A percentile compares a stretch with the other conserved stretches of the same genome.
phyloP scores from a whole-genome alignment of 2,329 filamentous ascomycete species.

The Apiospora koreana region DNA sequence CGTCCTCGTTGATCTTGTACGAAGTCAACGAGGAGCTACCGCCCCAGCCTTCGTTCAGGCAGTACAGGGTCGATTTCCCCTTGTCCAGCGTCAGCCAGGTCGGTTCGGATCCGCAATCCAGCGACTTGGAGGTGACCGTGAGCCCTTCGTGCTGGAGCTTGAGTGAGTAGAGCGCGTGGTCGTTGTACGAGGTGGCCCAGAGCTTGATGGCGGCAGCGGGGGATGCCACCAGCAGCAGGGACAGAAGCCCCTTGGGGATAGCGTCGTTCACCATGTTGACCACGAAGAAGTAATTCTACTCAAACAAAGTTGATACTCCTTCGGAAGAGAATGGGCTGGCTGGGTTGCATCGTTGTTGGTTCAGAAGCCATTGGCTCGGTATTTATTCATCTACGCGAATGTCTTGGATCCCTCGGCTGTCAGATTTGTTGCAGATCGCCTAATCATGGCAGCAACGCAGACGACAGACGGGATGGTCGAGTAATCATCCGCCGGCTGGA shows the following conservation, averaged over 20 bases:
- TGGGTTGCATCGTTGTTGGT: not conserved
- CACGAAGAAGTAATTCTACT: not conserved
- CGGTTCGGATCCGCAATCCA: conserved; percentile 50
- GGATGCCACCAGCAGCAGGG: conserved; percentile 3
- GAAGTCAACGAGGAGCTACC: conserved; percentile 44
- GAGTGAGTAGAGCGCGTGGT: conserved; percentile 8
- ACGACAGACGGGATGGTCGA: not conserved
- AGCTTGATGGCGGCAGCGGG: not conserved
- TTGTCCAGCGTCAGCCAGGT: conserved; percentile 60
- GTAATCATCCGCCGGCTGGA: conserved; percentile 3
- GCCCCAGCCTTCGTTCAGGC: conserved; percentile 55
- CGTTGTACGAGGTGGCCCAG: conserved; percentile 11
- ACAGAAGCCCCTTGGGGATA: not conserved
- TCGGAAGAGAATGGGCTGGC: not conserved
- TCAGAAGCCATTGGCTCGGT: not conserved
- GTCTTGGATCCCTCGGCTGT: not conserved
- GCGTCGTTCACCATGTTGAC: not conserved
- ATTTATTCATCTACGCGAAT: not conserved
- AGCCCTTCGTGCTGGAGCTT: not conserved
- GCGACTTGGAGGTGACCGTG: conserved; percentile 5
- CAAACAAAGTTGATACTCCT: not conserved
- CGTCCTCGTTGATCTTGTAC: conserved; percentile 39
- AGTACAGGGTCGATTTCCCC: conserved; percentile 50
- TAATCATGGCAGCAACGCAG: not conserved
- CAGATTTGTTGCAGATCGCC: not conserved